These are phyloP conservation scores for Rhizomucor pusillus DNA, from an alignment of 371 early-diverging fungal species.

Conservation along the genomic window DNA sequence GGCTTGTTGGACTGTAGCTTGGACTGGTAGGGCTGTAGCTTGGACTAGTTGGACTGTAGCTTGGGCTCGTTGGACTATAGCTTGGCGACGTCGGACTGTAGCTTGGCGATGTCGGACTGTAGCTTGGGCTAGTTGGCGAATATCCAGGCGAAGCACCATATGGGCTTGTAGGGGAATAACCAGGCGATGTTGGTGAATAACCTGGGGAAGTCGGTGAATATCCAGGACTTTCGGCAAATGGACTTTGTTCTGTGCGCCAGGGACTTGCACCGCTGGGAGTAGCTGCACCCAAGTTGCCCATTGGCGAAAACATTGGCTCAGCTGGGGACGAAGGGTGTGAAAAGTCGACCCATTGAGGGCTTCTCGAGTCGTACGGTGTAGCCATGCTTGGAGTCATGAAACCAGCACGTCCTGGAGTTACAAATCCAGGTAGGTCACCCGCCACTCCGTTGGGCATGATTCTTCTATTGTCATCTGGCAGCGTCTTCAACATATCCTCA, in stretches of 20 bases:
- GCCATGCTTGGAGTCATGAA: conserved; percentile 59
- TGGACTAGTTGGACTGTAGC: conserved; percentile 60
- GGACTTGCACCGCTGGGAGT: conserved; percentile 40
- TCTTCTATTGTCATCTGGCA: conserved; percentile 43
- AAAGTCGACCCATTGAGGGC: conserved; percentile 58
- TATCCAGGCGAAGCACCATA: conserved; percentile 62
- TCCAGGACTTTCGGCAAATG: conserved; percentile 58
- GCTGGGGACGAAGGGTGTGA: conserved; percentile 57
- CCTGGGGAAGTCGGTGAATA: conserved; percentile 82
- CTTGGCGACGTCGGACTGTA: conserved; percentile 71
- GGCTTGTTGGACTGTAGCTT: conserved; percentile 68
- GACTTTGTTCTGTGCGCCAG: conserved; percentile 52
- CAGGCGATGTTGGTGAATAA: conserved; percentile 69
- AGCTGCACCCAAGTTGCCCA: conserved; percentile 55
- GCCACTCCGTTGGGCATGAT: conserved; percentile 38
- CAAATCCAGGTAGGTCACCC: conserved; percentile 44
- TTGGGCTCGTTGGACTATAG: conserved; percentile 1
- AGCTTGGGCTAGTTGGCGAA: conserved; percentile 64
- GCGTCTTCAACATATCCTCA: conserved; percentile 81
- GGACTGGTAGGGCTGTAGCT: conserved; percentile 69
- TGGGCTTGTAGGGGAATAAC: conserved; percentile 12
- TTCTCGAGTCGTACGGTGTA: conserved; percentile 57
- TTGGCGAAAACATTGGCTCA: conserved; percentile 66
- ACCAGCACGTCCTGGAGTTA: conserved; percentile 44
- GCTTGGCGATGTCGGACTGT: conserved; percentile 80